Evolutionary conservation across 495 filamentous ascomycete genomes (phyloP), one percentile per base, ranked within the genome.

Genomic region (Tuber umbilicatum): DNA sequence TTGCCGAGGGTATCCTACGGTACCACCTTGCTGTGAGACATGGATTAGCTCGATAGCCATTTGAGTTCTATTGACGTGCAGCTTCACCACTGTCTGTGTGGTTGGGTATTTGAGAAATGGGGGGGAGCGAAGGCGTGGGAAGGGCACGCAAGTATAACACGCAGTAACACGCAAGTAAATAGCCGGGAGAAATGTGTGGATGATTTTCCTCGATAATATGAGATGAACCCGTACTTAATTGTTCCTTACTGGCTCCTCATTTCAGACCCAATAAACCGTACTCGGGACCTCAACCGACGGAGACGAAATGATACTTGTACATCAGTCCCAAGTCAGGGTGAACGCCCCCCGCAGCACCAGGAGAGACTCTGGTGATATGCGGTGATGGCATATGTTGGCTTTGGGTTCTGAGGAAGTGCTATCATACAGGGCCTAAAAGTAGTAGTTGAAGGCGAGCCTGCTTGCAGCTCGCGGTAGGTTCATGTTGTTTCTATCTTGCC

Each of bases 31-130:
- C 73, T 77, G 40, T 74, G 77, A 79, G 77, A 79, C 75, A 78
- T 74, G 75, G n/a, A 79, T 47, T 74, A 72, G 72, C 78, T 69
- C 43, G 40, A 69, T 43, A 70, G 73, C 71, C 72, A 79, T 72
- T 72, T 78, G 68, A 69, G 77, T 78, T 73, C 78, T 79, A 72
- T 79, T 79, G 77, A 78, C 77, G 77, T 79, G 77, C 77, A 79
- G 77, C 77, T 60, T 60, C n/a, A 31, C 55, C n/a, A 14, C 2
- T 60, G 55, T 60, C 55, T 60, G 55, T 60, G 55, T 60, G 55
- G 55, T 60, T 79, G 75, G 9, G 75, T 78, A 74, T 72, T 76
- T 72, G 75, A 79, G 77, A 70, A 75, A 78, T 60, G 47, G 68
- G 69, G 77, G 71, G 71, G 72, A 73, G 73, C 50, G 76, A 74